A percentile compares a stretch with the other conserved stretches of the same genome.
These are phyloP conservation scores for Sclerotiophoma versabilis DNA, from an alignment of 2,329 filamentous ascomycete species.

Conservation along the genomic window DNA sequence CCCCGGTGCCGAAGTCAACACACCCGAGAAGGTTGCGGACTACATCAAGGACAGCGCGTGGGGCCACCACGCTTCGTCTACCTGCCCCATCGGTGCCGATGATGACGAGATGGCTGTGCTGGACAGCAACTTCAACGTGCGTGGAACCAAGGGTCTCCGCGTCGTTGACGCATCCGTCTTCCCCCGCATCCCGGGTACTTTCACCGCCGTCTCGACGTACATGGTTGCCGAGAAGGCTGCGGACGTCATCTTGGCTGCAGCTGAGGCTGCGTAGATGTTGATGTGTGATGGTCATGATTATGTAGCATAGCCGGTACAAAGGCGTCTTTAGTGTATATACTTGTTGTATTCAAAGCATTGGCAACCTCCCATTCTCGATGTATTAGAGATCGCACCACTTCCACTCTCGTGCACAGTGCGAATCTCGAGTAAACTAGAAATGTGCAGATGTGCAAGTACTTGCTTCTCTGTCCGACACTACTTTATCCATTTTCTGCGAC, in stretches of 20 bases:
- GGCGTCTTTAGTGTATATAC: constrained; percentile 1
- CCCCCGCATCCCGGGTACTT: constrained; percentile 58
- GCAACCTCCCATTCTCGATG: too few relatives aligned
- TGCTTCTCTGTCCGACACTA: too few relatives aligned
- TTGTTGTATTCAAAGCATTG: too few relatives aligned
- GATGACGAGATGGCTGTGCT: constrained; percentile 61
- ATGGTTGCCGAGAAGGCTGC: constrained; percentile 69
- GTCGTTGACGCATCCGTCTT: constrained; percentile 52
- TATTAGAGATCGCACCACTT: too few relatives aligned
- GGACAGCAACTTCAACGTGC: constrained; percentile 61
- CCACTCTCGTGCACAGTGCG: too few relatives aligned
- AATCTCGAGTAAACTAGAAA: too few relatives aligned
- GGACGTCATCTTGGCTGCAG: constrained; percentile 59
- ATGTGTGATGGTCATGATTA: constrained; percentile 7
- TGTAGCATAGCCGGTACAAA: background rate
- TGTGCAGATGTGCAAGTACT: too few relatives aligned
- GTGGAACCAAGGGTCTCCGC: constrained; percentile 60
- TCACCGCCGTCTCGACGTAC: constrained; percentile 60
- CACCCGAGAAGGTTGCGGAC: constrained; percentile 39
- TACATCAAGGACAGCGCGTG: constrained; percentile 42
- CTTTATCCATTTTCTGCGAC: too few relatives aligned
- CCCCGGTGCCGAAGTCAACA: constrained; percentile 57
- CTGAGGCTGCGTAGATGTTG: constrained; percentile 2
- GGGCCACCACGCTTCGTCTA: constrained; percentile 65
- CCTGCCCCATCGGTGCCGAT: constrained; percentile 62